Conservation (phyloP, 2,329 filamentous ascomycete species). For the Xylogone sp. region DNA sequence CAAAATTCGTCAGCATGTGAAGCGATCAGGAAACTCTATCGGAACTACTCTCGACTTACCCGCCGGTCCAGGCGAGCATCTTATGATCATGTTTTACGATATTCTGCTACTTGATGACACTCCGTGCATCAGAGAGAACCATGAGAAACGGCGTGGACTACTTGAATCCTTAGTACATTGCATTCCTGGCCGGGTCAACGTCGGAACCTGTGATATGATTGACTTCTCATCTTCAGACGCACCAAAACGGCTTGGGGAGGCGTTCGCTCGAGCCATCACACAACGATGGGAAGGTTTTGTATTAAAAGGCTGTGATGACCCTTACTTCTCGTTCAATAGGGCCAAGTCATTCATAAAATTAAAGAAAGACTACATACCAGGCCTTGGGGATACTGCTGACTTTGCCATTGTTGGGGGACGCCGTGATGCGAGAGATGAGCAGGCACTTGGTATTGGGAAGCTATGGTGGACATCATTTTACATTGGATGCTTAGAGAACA, state of each 20-base stretch:
- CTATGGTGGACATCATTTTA: constrained; percentile 76
- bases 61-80: constrained; percentile 51
- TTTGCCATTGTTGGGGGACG: constrained; percentile 75
- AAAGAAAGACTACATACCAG: constrained; percentile 80
- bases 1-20: too few relatives aligned
- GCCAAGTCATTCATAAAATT: constrained; percentile 60
- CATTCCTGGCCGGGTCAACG: constrained; percentile 57
- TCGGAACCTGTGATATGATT: too few relatives aligned
- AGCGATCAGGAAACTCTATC: constrained; percentile 53
- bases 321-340: constrained; percentile 63
- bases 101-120: too few relatives aligned
- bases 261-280: constrained; percentile 65
- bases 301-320: constrained; percentile 69
- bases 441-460: constrained; percentile 46
- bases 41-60: constrained; percentile 66
- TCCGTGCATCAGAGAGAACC: constrained; percentile 41
- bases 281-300: constrained; percentile 74
- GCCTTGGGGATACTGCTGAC: constrained; percentile 78
- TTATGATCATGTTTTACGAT: too few relatives aligned
- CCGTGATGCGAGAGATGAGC: constrained; percentile 62
- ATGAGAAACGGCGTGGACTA: constrained; percentile 47
- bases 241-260: constrained; percentile 51
- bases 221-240: constrained; percentile 54
- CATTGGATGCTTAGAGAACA: too few relatives aligned
- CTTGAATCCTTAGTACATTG: constrained; percentile 47